A percentile compares a stretch with the other conserved stretches of the same genome.
Conservation (phyloP, 345 rosid species). For the Arabis alpina region DNA sequence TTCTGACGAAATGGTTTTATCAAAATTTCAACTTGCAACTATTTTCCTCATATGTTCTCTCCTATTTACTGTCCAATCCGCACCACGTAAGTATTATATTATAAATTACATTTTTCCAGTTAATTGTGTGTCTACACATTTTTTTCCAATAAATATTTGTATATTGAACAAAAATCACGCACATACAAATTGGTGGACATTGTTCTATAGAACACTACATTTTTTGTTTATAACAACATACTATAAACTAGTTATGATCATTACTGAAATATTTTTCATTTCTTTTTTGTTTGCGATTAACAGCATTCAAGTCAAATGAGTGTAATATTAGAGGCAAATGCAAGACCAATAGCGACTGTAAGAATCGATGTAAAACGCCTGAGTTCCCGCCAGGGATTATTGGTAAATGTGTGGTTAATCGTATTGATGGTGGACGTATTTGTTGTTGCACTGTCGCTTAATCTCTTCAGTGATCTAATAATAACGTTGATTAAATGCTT, state of each 20-base stretch:
- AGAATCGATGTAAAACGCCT: neutral
- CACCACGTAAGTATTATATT: too few relatives aligned
- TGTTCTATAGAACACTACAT: neutral
- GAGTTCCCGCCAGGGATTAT: neutral
- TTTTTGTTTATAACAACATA: neutral
- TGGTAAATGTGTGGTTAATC: slow-evolving; percentile 3
- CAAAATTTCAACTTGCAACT: too few relatives aligned
- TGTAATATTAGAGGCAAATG: neutral
- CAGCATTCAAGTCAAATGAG: neutral
- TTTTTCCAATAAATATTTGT: too few relatives aligned
- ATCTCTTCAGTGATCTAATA: neutral
- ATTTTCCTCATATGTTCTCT: too few relatives aligned
- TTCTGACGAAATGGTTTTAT: too few relatives aligned
- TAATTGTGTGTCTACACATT: too few relatives aligned
- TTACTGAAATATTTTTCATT: neutral
- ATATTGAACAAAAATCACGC: too few relatives aligned
- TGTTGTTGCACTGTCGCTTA: slow-evolving; percentile 3
- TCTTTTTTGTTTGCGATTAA: neutral
- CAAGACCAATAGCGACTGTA: neutral
- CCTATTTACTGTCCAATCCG: too few relatives aligned
- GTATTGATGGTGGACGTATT: neutral
- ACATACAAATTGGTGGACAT: too few relatives aligned
- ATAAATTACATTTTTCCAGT: too few relatives aligned
- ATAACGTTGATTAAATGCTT: neutral
- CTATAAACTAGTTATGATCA: neutral